Percentiles rank a stretch among this genome's conserved stretches.
phyloP scores from a whole-genome alignment of 257 asterid species.

The Ocimum tenuiflorum region DNA sequence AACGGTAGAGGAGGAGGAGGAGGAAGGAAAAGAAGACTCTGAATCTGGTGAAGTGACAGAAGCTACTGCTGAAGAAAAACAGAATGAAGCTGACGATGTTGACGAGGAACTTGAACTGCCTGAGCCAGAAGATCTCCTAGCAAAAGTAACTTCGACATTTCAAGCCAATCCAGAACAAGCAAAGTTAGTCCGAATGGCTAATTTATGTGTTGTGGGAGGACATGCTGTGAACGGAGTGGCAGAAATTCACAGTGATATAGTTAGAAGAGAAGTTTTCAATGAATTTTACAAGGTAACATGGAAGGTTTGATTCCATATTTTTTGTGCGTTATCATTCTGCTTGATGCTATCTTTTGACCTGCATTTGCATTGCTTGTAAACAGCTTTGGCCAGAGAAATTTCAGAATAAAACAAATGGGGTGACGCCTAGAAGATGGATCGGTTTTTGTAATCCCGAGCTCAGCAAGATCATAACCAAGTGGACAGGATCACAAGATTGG shows the following conservation, averaged over 20 bases:
- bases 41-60: conserved; percentile 23
- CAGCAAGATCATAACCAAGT: conserved; percentile 44
- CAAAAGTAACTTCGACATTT: conserved; percentile 29
- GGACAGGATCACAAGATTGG: conserved; percentile 61
- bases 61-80: conserved; percentile 14
- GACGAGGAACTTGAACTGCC: conserved; percentile 17
- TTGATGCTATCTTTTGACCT: conserved; percentile 6
- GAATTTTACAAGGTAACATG: conserved; percentile 62
- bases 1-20: background rate
- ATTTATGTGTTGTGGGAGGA: conserved; percentile 76
- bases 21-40: conserved; percentile 17
- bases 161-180: conserved; percentile 38
- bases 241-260: conserved; percentile 79
- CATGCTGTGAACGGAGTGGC: conserved; percentile 94
- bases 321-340: background rate
- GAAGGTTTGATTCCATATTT: background rate
- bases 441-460: conserved; percentile 51
- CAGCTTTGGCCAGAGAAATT: conserved; percentile 63
- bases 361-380: conserved; percentile 8
- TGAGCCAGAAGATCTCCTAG: conserved; percentile 19
- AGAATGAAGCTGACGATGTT: conserved; percentile 14
- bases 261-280: conserved; percentile 67
- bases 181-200: conserved; percentile 80
- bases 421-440: conserved; percentile 62
- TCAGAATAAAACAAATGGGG: conserved; percentile 59